These are phyloP conservation scores for Chamaecyparis obtusa DNA, from an alignment of 75 land plant genomes.

Conservation along the genomic window DNA sequence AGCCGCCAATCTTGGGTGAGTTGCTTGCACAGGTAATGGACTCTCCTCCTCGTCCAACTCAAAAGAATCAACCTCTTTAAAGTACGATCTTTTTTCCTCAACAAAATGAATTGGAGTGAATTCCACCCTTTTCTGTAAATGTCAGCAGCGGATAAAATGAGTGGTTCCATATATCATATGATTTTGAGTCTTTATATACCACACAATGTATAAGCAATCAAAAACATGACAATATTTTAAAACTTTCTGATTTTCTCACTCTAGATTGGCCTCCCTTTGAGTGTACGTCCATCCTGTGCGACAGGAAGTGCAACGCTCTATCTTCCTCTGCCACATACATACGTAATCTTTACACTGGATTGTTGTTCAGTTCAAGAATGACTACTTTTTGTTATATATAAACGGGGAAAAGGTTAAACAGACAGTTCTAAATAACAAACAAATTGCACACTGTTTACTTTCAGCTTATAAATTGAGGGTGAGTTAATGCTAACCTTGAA, in stretches of 20 bases:
- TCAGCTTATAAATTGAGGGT: neutral
- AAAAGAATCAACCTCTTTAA: constrained; percentile 85
- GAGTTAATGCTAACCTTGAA: neutral
- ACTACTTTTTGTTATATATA: neutral
- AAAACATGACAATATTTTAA: too few species aligned
- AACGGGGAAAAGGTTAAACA: neutral
- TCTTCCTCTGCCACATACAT: constrained; percentile 1
- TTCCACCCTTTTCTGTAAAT: constrained; percentile 2
- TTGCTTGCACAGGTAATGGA: constrained; percentile 16
- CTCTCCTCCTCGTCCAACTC: constrained; percentile 70
- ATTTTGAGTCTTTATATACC: neutral
- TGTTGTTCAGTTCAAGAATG: neutral
- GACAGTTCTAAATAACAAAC: neutral
- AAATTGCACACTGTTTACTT: neutral
- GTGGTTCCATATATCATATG: neutral
- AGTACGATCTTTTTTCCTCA: constrained; percentile 62
- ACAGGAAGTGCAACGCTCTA: constrained; percentile 5
- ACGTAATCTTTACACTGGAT: neutral
- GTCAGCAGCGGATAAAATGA: neutral
- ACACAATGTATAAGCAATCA: neutral
- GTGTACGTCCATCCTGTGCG: neutral
- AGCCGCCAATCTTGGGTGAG: constrained; percentile 26
- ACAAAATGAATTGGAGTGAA: constrained; percentile 31
- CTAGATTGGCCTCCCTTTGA: neutral
- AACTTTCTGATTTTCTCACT: too few species aligned